These are phyloP conservation scores for Blastocystis sp. DNA, from an alignment of 352 stramenopile genomes.

Conservation along the genomic window DNA sequence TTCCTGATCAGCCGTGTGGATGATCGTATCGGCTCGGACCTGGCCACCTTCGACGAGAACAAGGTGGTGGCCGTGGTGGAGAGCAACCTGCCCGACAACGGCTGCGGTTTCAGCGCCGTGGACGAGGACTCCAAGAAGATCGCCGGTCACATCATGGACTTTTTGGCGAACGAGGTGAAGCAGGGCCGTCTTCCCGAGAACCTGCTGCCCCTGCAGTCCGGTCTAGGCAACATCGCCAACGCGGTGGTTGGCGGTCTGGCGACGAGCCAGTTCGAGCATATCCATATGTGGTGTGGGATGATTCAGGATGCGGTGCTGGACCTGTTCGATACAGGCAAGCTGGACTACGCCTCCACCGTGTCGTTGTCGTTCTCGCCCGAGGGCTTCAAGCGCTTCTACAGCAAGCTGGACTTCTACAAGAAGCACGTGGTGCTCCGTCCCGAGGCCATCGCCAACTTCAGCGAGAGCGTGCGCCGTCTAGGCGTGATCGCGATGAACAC, in stretches of 20 bases:
- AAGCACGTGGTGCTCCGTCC: slow-evolving; percentile 60
- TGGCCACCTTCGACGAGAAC: slow-evolving; percentile 51
- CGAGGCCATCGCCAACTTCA: slow-evolving; percentile 68
- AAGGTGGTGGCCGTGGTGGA: slow-evolving; percentile 69
- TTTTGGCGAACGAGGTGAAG: slow-evolving; percentile 69
- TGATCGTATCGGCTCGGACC: slow-evolving; percentile 54
- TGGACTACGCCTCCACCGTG: slow-evolving; percentile 65
- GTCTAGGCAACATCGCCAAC: slow-evolving; percentile 69
- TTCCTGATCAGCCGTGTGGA: slow-evolving; percentile 67
- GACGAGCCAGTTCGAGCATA: slow-evolving; percentile 57
- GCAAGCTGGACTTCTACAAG: slow-evolving; percentile 68
- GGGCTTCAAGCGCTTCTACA: slow-evolving; percentile 69
- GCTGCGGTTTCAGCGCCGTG: slow-evolving; percentile 58
- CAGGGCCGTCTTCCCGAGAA: slow-evolving; percentile 50
- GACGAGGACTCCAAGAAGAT: slow-evolving; percentile 68
- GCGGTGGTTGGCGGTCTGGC: slow-evolving; percentile 57
- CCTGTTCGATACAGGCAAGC: slow-evolving; percentile 56
- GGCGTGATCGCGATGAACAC: slow-evolving; percentile 69
- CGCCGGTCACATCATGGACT: slow-evolving; percentile 69
- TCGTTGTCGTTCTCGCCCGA: slow-evolving; percentile 55
- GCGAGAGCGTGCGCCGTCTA: slow-evolving; percentile 57
- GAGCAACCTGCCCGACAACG: slow-evolving; percentile 64
- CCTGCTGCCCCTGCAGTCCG: slow-evolving; percentile 66
- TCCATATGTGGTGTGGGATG: slow-evolving; percentile 51
- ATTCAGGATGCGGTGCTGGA: slow-evolving; percentile 66